Base-by-base conservation (phyloP, 2,329 filamentous ascomycete species). In the Fusarium lyarnte region DNA sequence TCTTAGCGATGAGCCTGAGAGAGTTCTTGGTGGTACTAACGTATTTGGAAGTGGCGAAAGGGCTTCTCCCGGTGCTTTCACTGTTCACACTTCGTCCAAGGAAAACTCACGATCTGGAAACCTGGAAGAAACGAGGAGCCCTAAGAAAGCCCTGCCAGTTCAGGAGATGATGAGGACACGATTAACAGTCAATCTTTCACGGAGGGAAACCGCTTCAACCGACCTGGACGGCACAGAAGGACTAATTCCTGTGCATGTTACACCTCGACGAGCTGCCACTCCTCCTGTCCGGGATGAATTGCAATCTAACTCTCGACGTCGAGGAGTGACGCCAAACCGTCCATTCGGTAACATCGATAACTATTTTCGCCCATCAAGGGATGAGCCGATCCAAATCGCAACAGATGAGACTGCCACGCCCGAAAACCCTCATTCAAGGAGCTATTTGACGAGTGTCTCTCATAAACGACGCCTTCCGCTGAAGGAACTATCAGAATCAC, bases 321-420 rank as follows among this genome's bases (percentile, higher is more conserved):
- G 53, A 53, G 49, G 38, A 33, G 35, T 58, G 52, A 52, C 65
- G 49, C 45, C 66, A 55, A 49, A 39, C 33, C 64, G 61, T 21
- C 63, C 60, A 29, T 63, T 65, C n/a, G 72, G 76, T 47, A 75
- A 73, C 21, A 83, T 82, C 58, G 74, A 78, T 35, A 74, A 66
- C 36, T 82, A 81, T 68, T 79, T 83, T 41, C 75, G 67, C 31
- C 69, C 76, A 12, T 70, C 59, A 21, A 58, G 60, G 17, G 62
- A 70, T 19, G 51, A 74, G 21, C 73, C 76, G 23, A 80, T 83
- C 45, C 68, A 79, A 23, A 83, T 83, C 71, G 79, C 79, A 54
- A 78, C 70, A 31, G 81, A 83, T 69, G 74, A 80, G 39, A 82
- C 81, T 21, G 80, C 80, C 43, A 81, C 77, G 27, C 61, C 62